A percentile compares a stretch with the other conserved stretches of the same genome.
Conservation (phyloP, 2,329 filamentous ascomycete genomes). For the Fonsecaea pugnacius region DNA sequence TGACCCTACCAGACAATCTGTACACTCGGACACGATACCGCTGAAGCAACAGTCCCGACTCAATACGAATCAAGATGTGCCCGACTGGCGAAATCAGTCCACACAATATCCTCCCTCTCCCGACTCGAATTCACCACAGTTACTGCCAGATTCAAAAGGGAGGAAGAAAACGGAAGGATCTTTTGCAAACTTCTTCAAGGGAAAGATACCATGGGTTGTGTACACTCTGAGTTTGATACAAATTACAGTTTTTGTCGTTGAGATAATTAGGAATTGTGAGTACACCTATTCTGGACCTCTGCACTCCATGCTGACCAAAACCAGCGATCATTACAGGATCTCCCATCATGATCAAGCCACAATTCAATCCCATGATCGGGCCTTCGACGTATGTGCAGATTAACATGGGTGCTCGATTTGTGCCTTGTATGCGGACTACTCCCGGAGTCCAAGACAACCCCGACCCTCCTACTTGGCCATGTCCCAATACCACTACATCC, state of each 20-base stretch:
- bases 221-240: constrained; percentile 79
- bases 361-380: constrained; percentile 96
- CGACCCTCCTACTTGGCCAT: constrained; percentile 64
- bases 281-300: constrained; percentile 19
- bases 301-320: constrained; percentile 19
- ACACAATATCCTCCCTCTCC: constrained; percentile 56
- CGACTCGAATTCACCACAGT: constrained; percentile 54
- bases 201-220: constrained; percentile 75
- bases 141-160: constrained; percentile 31
- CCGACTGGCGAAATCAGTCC: constrained; percentile 41
- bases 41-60: constrained; percentile 29
- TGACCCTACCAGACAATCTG: constrained; percentile 19
- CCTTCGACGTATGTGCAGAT: constrained; percentile 88
- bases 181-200: constrained; percentile 62
- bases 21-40: constrained; percentile 31
- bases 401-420: constrained; percentile 93
- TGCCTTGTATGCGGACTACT: constrained; percentile 88
- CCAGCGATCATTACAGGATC: constrained; percentile 75
- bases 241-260: constrained; percentile 82
- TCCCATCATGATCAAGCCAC: constrained; percentile 70
- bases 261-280: constrained; percentile 82
- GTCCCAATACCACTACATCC: constrained; percentile 74
- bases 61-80: constrained; percentile 24
- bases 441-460: constrained; percentile 47
- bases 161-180: constrained; percentile 51